Evolutionary conservation across 1,139 yeast genomes (phyloP), one percentile per base, ranked within the genome.

Genomic region (Insectozyma bohioensis): DNA sequence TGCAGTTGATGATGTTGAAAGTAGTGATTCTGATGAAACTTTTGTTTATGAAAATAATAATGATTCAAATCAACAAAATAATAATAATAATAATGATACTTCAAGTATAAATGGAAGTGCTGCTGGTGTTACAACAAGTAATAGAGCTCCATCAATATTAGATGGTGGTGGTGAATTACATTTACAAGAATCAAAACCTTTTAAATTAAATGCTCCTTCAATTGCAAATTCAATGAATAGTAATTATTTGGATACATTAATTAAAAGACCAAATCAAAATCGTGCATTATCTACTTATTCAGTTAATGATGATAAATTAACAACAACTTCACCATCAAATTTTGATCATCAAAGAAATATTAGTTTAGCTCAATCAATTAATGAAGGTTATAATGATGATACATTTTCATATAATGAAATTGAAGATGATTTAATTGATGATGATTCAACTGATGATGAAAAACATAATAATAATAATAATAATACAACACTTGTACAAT

Each of bases 11-110:
- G 96, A 87, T 48, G 87, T 78, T 16, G 88, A 85, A 39, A 77
- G 84, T 28, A 81, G 90, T 25, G 97, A 87, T 54, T 80, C 90
- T 26, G 95, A 88, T 47, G 97, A 92, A 56, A 86, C 95, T 1
- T 90, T 90, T 67, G 96, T 90, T 9, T 90, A 90, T 54, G 97
- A 88, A 48, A 75, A 77, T 35, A 61, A 59, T 35, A 54, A 41
- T 22, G 41, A 40, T 39, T 44, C 37, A 14, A 38, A 31, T 30
- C 48, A 45, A 18, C 35, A 35, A 8, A 30, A 35, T 4, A 40
- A 31, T 23, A 39, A 32, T 31, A 32, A 36, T 22, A 25, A 35
- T 15, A 35, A 35, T 18, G 43, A 44, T 24, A 42, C 32, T 21
- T 40, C 40, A 11, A 42, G 49, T 16, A 41, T 41, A 12, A 33